Evolutionary conservation across 805 yeast species (phyloP).

Genomic region (Yueomyces sp.): DNA sequence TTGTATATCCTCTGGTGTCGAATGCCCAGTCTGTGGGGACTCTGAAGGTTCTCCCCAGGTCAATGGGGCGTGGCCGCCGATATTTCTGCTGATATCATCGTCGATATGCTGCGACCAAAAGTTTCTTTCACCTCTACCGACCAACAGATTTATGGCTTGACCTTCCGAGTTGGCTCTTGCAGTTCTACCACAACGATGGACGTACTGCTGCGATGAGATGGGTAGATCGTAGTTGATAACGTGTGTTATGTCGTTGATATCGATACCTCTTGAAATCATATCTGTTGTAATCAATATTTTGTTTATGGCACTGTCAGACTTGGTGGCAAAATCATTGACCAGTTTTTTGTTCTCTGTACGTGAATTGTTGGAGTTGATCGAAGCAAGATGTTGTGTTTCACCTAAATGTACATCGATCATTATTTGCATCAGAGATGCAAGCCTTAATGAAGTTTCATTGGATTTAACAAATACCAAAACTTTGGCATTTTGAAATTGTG

Average conservation of each 20-base stretch:
- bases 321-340: conserved; percentile 41
- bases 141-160: conserved; percentile 55
- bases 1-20: neutral
- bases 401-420: conserved; percentile 6
- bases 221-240: conserved; percentile 91
- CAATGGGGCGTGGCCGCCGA: conserved; percentile 22
- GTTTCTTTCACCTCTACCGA: conserved; percentile 65
- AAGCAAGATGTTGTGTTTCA: conserved; percentile 21
- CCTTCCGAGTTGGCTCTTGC: conserved; percentile 85
- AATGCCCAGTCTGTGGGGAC: neutral
- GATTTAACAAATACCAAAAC: conserved; percentile 23
- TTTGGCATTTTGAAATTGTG: conserved; percentile 10
- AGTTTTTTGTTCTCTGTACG: conserved; percentile 40
- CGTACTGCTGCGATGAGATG: conserved; percentile 75
- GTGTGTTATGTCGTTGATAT: conserved; percentile 51
- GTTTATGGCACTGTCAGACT: conserved; percentile 23
- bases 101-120: conserved; percentile 42
- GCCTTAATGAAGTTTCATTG: conserved; percentile 77
- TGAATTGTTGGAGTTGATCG: conserved; percentile 47
- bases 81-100: conserved; percentile 39
- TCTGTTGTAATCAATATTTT: conserved; percentile 65
- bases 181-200: conserved; percentile 94
- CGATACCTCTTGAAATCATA: conserved; percentile 91
- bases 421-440: conserved; percentile 37
- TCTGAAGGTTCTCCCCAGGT: conserved; percentile 6